Evolutionary conservation across 129 eudicot species (phyloP).

Genomic region (Flaveria ramosissima): DNA sequence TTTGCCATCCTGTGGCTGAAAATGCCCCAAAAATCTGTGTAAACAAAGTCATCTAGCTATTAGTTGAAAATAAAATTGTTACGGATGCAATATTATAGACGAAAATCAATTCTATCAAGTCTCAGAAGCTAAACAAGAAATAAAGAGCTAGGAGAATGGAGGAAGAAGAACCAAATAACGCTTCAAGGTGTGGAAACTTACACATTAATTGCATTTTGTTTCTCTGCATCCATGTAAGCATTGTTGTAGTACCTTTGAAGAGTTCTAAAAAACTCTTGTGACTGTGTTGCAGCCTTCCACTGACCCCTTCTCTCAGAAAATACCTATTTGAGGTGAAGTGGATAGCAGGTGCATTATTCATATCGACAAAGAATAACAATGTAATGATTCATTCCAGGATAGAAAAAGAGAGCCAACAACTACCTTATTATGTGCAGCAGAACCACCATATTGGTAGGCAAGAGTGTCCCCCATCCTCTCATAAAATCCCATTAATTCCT

Average conservation of each 20-base stretch:
- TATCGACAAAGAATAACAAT: conserved; percentile 3
- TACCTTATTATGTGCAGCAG: conserved; percentile 99
- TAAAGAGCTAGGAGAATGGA: conserved; percentile 16
- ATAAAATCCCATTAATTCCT: conserved; percentile 71
- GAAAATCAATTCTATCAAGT: neutral
- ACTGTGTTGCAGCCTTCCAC: conserved; percentile 73
- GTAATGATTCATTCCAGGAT: conserved; percentile 9
- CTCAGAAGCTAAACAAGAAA: neutral
- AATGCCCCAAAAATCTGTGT: conserved; percentile 74
- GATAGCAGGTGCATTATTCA: conserved; percentile 3
- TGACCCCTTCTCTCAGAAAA: conserved; percentile 81
- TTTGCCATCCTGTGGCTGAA: conserved; percentile 60
- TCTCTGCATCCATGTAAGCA: conserved; percentile 77
- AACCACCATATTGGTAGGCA: conserved; percentile 94
- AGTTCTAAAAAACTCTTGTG: conserved; percentile 75
- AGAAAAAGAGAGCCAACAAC: neutral
- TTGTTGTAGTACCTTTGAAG: conserved; percentile 80
- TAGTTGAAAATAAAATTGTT: conserved; percentile 3
- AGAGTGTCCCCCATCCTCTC: conserved; percentile 97
- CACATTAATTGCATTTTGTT: conserved; percentile 85
- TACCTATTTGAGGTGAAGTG: conserved; percentile 44
- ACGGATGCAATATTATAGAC: neutral
- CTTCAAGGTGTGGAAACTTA: conserved; percentile 38
- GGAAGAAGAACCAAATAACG: conserved; percentile 5
- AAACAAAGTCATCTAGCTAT: conserved; percentile 26